These are phyloP conservation scores for Phytophthora pisi DNA, from an alignment of 352 stramenopile species.

Conservation along the genomic window DNA sequence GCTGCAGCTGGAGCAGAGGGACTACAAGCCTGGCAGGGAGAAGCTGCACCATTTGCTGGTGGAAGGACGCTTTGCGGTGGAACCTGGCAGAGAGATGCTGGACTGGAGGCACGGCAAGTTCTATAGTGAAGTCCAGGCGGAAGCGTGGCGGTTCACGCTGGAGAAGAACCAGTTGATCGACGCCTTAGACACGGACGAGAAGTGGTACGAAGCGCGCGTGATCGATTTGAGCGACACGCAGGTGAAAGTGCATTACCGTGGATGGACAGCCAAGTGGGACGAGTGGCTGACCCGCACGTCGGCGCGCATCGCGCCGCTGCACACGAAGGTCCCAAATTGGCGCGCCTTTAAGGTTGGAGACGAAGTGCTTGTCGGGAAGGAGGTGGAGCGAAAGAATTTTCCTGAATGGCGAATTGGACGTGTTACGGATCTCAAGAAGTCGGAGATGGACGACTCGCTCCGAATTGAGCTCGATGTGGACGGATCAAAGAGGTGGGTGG, in stretches of 20 bases:
- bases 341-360: slow-evolving; percentile 65
- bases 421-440: slow-evolving; percentile 41
- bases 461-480: slow-evolving; percentile 58
- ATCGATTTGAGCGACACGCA: slow-evolving; percentile 44
- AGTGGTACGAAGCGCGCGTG: slow-evolving; percentile 83
- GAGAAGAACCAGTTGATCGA: slow-evolving; percentile 67
- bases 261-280: slow-evolving; percentile 97
- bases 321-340: slow-evolving; percentile 85
- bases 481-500: slow-evolving; percentile 50
- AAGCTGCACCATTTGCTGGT: slow-evolving; percentile 71
- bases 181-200: slow-evolving; percentile 73
- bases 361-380: slow-evolving; percentile 52
- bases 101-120: slow-evolving; percentile 68
- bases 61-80: slow-evolving; percentile 44
- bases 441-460: slow-evolving; percentile 27
- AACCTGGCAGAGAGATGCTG: neutral
- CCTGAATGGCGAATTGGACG: slow-evolving; percentile 67
- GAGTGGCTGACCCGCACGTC: slow-evolving; percentile 94
- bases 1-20: slow-evolving; percentile 59
- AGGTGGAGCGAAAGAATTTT: slow-evolving; percentile 41
- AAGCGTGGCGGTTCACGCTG: slow-evolving; percentile 69
- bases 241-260: slow-evolving; percentile 96
- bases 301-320: slow-evolving; percentile 88
- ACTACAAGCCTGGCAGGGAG: slow-evolving; percentile 61
- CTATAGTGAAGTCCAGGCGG: slow-evolving; percentile 63